A percentile compares a stretch with the other conserved stretches of the same genome.
phyloP scores from a whole-genome alignment of 106 monocot genomes.

The Alisma plantagoaquatica region DNA sequence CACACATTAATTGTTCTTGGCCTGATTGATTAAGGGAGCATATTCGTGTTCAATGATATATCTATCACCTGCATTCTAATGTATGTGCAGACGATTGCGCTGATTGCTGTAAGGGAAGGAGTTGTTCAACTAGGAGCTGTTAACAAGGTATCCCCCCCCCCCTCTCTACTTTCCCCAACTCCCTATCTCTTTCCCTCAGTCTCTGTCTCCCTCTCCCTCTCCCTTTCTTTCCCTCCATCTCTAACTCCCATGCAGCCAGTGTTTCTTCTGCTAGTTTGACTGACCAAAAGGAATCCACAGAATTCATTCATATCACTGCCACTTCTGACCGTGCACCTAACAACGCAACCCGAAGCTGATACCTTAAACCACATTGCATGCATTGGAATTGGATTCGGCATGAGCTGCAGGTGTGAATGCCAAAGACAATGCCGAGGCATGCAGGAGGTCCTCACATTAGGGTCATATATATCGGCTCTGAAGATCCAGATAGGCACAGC shows the following conservation, averaged over 20 bases:
- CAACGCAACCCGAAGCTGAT: no score
- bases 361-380: no score
- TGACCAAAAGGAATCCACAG: background rate
- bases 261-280: background rate
- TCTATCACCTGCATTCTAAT: background rate
- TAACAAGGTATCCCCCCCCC: slow-evolving; percentile 59
- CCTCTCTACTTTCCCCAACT: background rate
- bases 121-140: slow-evolving; percentile 86
- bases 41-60: background rate
- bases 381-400: background rate
- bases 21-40: background rate
- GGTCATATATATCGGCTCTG: background rate
- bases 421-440: no score
- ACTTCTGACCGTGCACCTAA: no score
- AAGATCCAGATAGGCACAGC: background rate
- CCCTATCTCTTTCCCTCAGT: background rate
- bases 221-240: background rate
- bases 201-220: background rate
- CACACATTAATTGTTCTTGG: background rate
- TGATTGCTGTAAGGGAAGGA: slow-evolving; percentile 93
- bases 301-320: background rate
- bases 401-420: no score
- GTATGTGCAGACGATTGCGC: slow-evolving; percentile 95
- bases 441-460: no score
- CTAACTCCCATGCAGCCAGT: background rate